A percentile compares a stretch with the other conserved stretches of the same genome.
These are phyloP conservation scores for Penicillium chermesinum DNA, from an alignment of 495 filamentous ascomycete species.

Conservation along the genomic window DNA sequence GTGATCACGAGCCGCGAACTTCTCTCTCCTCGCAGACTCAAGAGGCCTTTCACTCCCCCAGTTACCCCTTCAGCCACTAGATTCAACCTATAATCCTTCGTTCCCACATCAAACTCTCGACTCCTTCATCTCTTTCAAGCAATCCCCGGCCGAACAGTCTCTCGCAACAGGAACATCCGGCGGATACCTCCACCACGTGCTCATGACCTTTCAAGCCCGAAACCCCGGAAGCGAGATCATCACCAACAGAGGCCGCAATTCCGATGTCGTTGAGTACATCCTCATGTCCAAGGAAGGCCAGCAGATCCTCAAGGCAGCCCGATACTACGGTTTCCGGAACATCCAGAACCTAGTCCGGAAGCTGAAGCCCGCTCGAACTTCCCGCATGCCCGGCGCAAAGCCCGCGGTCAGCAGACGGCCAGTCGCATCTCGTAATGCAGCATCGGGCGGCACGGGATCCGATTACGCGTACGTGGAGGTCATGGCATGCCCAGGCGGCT, in stretches of 20 bases:
- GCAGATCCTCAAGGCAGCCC: slow-evolving; percentile 69
- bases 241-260: slow-evolving; percentile 73
- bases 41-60: slow-evolving; percentile 66
- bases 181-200: slow-evolving; percentile 79
- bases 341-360: slow-evolving; percentile 94
- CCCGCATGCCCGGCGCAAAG: slow-evolving; percentile 71
- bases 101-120: slow-evolving; percentile 71
- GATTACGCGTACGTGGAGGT: slow-evolving; percentile 93
- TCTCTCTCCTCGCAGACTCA: slow-evolving; percentile 75
- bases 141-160: slow-evolving; percentile 21
- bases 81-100: slow-evolving; percentile 24
- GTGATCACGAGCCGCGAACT: slow-evolving; percentile 95
- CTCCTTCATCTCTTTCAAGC: slow-evolving; percentile 58
- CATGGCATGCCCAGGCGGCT: slow-evolving; percentile 97
- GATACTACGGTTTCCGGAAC: slow-evolving; percentile 95
- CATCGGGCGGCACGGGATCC: slow-evolving; percentile 28
- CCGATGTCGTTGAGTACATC: slow-evolving; percentile 80
- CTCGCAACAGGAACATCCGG: slow-evolving; percentile 69
- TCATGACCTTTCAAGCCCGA: slow-evolving; percentile 61
- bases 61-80: slow-evolving; percentile 54
- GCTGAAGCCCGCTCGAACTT: slow-evolving; percentile 71
- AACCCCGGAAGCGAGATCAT: slow-evolving; percentile 64
- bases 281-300: slow-evolving; percentile 51
- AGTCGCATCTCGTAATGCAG: slow-evolving; percentile 29
- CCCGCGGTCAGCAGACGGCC: slow-evolving; percentile 35